phyloP scores from a whole-genome alignment of 495 filamentous ascomycete species.

The Bacidia rubella region DNA sequence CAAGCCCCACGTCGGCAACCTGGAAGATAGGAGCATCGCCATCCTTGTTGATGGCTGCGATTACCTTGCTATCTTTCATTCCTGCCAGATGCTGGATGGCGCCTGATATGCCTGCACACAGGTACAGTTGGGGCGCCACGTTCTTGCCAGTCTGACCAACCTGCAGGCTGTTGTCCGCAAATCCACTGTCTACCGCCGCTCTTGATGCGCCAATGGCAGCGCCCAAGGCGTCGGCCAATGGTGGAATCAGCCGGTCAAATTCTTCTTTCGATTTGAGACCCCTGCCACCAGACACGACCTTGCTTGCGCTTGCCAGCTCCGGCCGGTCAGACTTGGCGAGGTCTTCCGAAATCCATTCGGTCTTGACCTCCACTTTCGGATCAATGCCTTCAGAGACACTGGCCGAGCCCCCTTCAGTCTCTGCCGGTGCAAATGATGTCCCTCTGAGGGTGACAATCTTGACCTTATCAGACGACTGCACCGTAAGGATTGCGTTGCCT shows the following conservation, averaged over 20 bases:
- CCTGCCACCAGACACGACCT: constrained; percentile 86
- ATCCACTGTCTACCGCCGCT: constrained; percentile 92
- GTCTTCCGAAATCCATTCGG: constrained; percentile 90
- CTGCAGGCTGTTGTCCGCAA: constrained; percentile 98
- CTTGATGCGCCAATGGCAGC: constrained; percentile 90
- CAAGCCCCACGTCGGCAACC: constrained; percentile 82
- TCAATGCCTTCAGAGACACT: constrained; percentile 34
- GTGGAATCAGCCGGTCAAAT: constrained; percentile 82
- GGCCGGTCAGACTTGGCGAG: constrained; percentile 85
- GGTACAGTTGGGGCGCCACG: constrained; percentile 87
- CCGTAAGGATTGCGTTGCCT: constrained; percentile 94
- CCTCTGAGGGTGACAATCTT: constrained; percentile 88
- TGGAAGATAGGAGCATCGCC: constrained; percentile 96
- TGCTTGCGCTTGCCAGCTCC: constrained; percentile 77
- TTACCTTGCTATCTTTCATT: constrained; percentile 99
- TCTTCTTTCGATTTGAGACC: constrained; percentile 95
- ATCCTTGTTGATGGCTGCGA: constrained; percentile 98
- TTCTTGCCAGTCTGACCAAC: constrained; percentile 98
- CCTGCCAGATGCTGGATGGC: constrained; percentile 97
- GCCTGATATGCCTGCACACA: constrained; percentile 89
- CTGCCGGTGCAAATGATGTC: constrained; percentile 57
- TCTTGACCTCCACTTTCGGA: constrained; percentile 49
- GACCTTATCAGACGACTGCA: constrained; percentile 72
- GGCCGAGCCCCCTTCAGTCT: constrained; percentile 37
- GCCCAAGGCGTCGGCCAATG: constrained; percentile 79